phyloP scores from a whole-genome alignment of 345 rosid species.

The Eucalyptus cladocalyx region DNA sequence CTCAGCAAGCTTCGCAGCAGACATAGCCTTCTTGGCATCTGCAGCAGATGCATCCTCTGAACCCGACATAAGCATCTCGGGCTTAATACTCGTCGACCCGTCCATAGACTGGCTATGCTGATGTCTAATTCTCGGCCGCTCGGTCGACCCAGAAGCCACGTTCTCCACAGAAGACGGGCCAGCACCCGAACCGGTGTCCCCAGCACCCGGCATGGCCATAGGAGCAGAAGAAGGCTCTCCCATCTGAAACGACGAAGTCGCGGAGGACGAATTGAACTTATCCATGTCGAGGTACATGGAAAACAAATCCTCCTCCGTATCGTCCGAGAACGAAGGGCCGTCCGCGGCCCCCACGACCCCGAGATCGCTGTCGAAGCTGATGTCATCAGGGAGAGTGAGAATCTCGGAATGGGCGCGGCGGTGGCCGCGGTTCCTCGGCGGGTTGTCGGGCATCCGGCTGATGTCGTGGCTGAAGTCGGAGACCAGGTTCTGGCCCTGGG shows the following conservation, averaged over 20 bases:
- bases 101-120: conserved; percentile 98
- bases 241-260: conserved; percentile 43
- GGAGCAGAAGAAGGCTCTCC: conserved; percentile 29
- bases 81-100: conserved; percentile 65
- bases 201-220: conserved; percentile 2
- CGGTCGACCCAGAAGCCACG: conserved; percentile 11
- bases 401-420: conserved; percentile 97
- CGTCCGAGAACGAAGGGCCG: conserved; percentile 86
- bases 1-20: conserved; percentile 97
- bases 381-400: conserved; percentile 92
- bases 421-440: conserved; percentile 78
- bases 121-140: conserved; percentile 85
- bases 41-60: conserved; percentile 45
- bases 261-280: conserved; percentile 72
- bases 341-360: conserved; percentile 77
- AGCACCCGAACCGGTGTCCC: not conserved
- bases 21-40: conserved; percentile 80
- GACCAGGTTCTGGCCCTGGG: not conserved
- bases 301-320: conserved; percentile 77
- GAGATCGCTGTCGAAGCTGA: conserved; percentile 88
- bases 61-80: conserved; percentile 84
- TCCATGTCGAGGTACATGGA: conserved; percentile 94
- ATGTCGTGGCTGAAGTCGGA: conserved; percentile 1
- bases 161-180: conserved; percentile 12
- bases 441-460: conserved; percentile 87